Base-by-base conservation (phyloP, 345 rosid species). In the Limnanthes douglasii region DNA sequence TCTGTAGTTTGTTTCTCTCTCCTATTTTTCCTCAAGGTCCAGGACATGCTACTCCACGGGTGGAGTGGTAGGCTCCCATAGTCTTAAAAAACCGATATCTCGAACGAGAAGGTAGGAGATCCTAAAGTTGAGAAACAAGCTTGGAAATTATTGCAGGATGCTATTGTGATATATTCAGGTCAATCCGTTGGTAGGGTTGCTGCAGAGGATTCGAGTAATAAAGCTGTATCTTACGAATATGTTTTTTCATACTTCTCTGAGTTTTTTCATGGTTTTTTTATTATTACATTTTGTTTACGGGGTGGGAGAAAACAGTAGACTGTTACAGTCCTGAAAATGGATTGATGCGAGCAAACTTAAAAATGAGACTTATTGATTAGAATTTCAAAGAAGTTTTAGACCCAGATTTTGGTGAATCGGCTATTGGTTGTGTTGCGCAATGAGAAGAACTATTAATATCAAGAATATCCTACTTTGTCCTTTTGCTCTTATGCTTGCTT, bases 281-380 rank as follows among this genome's bases (percentile, higher is more conserved):
- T 18, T 57, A 19, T 40, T n/a, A n/a, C n/a, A 21, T 17, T 50
- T 31, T 47, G 18, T 17, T 37, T 28, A 13, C 48, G 78, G 97
- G 81, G 94, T 49, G 92, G 92, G 86, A 82, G 64, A 86, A 86
- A 66, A 86, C 93, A 20, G 81, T 78, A 64, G 94, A 86, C 57
- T 81, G 86, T 60, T 68, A 79, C 41, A 83, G 95, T 57, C 93
- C 93, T 22, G 88, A 93, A 58, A 88, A 88, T 50, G 93, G 95
- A 8, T 42, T 86, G 54, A 81, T 81, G 93, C 97, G 94, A 49
- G 97, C 92, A 20, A 86, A 86, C 65, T 86, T 81, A 41, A 81
- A 86, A 66, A 94, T 86, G 29, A 80, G 93, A 10, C 66, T 72
- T 19, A 84, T 70, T 47, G 78, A 75, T 38, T 78, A 72, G 50